phyloP scores from a whole-genome alignment of 192 early-diverging fungal genomes.

The Linnemannia zychae region DNA sequence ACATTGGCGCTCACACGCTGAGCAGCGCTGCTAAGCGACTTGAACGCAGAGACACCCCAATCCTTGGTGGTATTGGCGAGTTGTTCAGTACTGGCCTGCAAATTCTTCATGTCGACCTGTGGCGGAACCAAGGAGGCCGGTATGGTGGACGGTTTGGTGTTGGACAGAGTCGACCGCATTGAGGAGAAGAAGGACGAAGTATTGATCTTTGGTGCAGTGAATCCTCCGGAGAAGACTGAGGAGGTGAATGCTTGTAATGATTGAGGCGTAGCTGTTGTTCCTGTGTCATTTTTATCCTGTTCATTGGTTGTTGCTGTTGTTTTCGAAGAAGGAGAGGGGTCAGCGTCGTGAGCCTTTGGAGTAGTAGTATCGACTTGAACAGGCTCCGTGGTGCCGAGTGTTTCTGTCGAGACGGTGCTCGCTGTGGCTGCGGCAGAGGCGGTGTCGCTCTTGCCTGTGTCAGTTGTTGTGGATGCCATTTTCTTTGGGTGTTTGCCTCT shows the following conservation, averaged over 20 bases:
- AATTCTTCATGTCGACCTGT: constrained; percentile 35
- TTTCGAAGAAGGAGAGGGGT: background rate
- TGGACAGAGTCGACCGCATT: constrained; percentile 38
- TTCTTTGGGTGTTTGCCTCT: background rate
- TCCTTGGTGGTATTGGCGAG: constrained; percentile 49
- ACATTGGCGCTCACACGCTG: constrained; percentile 50
- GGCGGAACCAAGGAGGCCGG: constrained; percentile 20
- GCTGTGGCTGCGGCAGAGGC: background rate
- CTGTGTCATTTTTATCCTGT: background rate
- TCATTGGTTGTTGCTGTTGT: background rate
- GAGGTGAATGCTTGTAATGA: constrained; percentile 35
- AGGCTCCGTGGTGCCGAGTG: background rate
- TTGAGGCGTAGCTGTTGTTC: background rate
- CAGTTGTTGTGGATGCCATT: background rate
- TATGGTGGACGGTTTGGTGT: constrained; percentile 17
- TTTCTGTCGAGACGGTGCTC: background rate
- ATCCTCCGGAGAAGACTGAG: constrained; percentile 33
- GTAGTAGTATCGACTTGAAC: background rate
- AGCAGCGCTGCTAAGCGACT: constrained; percentile 41
- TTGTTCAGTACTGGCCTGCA: constrained; percentile 47
- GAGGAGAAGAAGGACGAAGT: constrained; percentile 51
- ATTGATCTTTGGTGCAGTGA: constrained; percentile 42
- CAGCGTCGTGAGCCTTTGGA: background rate
- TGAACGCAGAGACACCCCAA: constrained; percentile 52
- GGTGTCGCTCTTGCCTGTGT: background rate